Conservation (phyloP, 306 rosid genomes). For the Cucurbita ficifolia region DNA sequence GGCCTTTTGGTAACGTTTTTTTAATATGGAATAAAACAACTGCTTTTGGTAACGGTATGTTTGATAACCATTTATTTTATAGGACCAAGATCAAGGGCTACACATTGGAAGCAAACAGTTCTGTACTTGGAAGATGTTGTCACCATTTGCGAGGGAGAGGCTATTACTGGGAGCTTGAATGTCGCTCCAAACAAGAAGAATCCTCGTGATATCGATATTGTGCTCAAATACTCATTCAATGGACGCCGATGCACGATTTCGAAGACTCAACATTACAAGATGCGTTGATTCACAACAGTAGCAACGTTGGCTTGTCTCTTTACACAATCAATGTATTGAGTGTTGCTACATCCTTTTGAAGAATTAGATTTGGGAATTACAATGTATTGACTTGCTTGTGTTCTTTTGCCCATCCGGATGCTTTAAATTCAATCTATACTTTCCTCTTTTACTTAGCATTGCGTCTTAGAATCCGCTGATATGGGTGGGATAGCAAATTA, state of each 20-base stretch:
- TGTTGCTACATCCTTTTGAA: neutral
- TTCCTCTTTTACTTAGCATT: neutral
- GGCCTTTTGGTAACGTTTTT: no score
- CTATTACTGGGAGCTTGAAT: constrained; percentile 56
- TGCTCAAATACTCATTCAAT: constrained; percentile 62
- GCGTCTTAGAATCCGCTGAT: neutral
- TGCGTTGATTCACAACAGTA: constrained; percentile 35
- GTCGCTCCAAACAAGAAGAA: constrained; percentile 76
- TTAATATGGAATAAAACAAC: neutral
- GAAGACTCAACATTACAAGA: constrained; percentile 64
- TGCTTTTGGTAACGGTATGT: neutral
- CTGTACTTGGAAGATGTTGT: constrained; percentile 82
- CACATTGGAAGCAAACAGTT: constrained; percentile 98
- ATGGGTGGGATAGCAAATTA: neutral
- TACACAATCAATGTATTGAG: neutral
- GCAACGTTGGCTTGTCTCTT: neutral
- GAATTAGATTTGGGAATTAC: neutral
- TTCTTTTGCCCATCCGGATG: neutral
- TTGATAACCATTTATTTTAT: neutral
- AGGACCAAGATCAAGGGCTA: constrained; percentile 81
- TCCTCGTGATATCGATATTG: constrained; percentile 80
- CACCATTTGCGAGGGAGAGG: constrained; percentile 81
- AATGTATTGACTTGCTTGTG: neutral
- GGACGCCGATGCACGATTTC: constrained; percentile 50
- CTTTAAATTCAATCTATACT: neutral